These are phyloP conservation scores for Fraxinus excelsior DNA, from an alignment of 257 asterid genomes.

Conservation along the genomic window DNA sequence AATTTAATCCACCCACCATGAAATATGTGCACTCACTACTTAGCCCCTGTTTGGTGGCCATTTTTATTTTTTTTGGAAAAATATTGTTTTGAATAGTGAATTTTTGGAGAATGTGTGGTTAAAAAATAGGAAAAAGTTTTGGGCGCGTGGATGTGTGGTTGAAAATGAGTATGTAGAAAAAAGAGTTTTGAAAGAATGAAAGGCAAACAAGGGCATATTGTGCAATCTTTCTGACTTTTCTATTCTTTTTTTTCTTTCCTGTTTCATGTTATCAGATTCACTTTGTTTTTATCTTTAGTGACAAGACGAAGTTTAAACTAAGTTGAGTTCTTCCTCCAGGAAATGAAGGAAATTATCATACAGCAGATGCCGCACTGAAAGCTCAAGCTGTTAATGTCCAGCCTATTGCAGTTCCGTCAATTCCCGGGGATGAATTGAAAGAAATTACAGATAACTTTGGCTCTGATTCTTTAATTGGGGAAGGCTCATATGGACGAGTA, in stretches of 20 bases:
- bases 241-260: slow-evolving; percentile 12
- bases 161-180: too few relatives aligned
- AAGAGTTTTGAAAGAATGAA: too few relatives aligned
- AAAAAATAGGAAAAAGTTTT: too few relatives aligned
- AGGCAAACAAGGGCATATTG: too few relatives aligned
- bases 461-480: slow-evolving; percentile 69
- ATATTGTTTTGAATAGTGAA: too few relatives aligned
- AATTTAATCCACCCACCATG: neutral
- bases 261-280: neutral
- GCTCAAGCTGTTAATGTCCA: slow-evolving; percentile 59
- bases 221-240: slow-evolving; percentile 3
- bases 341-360: slow-evolving; percentile 54
- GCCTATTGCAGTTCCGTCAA: slow-evolving; percentile 73
- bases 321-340: slow-evolving; percentile 35
- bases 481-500: slow-evolving; percentile 92
- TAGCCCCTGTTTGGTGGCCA: too few relatives aligned
- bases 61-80: too few relatives aligned
- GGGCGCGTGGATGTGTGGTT: too few relatives aligned
- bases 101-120: too few relatives aligned
- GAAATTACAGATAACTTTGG: slow-evolving; percentile 72
- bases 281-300: slow-evolving; percentile 4
- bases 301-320: slow-evolving; percentile 7
- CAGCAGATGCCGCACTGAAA: slow-evolving; percentile 56
- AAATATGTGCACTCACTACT: neutral
- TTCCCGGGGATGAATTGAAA: slow-evolving; percentile 73